Percentiles rank a stretch among this genome's conserved stretches.
phyloP scores from a whole-genome alignment of 1,139 yeast genomes.

The Pichia sp. region DNA sequence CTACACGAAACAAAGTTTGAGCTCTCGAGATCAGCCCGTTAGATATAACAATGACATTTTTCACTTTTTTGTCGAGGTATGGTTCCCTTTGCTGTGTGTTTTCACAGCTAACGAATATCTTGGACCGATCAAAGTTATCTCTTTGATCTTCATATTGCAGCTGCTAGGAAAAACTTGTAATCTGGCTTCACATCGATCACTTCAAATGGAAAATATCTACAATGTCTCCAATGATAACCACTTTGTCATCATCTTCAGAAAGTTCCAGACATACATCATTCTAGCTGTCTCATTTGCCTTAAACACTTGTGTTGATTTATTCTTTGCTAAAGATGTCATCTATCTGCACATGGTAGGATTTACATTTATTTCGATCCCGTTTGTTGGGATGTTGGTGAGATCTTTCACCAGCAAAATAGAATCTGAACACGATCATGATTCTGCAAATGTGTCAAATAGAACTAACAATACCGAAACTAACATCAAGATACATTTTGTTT shows the following conservation, averaged over 20 bases:
- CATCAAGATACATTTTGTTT: not conserved
- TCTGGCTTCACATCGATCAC: constrained; percentile 10
- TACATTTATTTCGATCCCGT: constrained; percentile 15
- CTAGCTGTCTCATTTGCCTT: constrained; percentile 7
- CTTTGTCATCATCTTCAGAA: constrained; percentile 6
- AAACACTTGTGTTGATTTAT: constrained; percentile 1
- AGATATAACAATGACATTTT: too few relatives aligned
- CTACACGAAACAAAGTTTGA: too few relatives aligned
- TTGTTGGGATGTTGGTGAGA: too few relatives aligned
- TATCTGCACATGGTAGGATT: constrained; percentile 16
- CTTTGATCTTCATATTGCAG: constrained; percentile 16
- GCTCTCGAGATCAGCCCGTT: too few relatives aligned
- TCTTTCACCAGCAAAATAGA: too few relatives aligned
- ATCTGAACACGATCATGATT: too few relatives aligned
- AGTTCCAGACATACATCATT: constrained; percentile 17
- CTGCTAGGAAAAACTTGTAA: constrained; percentile 9
- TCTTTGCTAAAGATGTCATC: not conserved
- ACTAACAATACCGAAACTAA: too few relatives aligned
- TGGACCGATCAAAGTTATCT: constrained; percentile 20
- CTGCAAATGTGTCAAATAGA: too few relatives aligned
- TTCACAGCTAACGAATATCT: constrained; percentile 18
- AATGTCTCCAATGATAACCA: constrained; percentile 9
- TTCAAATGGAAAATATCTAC: constrained; percentile 16
- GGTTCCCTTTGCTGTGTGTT: constrained; percentile 15
- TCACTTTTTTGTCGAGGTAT: constrained; percentile 12